Percentiles rank a stretch among this genome's conserved stretches.
Conservation (phyloP, 2,329 filamentous ascomycete genomes). For the Talaromyces funiculosus region DNA sequence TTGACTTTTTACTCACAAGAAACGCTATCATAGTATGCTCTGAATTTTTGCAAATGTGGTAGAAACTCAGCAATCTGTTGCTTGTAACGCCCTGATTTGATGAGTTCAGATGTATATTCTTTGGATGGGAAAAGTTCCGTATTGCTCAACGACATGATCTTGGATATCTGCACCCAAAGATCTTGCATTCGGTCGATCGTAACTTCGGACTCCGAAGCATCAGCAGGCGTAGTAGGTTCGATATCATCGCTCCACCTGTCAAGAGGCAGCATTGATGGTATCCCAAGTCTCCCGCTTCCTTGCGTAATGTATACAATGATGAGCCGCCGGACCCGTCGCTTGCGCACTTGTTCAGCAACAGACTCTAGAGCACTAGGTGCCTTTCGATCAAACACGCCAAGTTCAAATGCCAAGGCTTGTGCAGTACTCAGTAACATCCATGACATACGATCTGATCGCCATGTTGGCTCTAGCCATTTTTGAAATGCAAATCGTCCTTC, state of each 20-base stretch:
- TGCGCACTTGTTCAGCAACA: constrained; percentile 62
- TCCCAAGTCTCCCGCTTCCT: constrained; percentile 83
- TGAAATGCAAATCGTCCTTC: constrained; percentile 77
- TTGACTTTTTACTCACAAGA: constrained; percentile 37
- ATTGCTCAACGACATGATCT: constrained; percentile 87
- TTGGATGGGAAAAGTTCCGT: constrained; percentile 81
- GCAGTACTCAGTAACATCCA: constrained; percentile 96
- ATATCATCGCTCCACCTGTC: constrained; percentile 39
- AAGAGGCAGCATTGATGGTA: constrained; percentile 84
- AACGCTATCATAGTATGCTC: constrained; percentile 73
- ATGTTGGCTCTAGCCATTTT: constrained; percentile 93
- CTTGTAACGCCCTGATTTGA: constrained; percentile 78
- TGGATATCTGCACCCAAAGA: constrained; percentile 91
- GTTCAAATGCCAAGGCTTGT: constrained; percentile 82
- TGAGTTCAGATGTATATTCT: constrained; percentile 81
- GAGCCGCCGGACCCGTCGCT: constrained; percentile 77
- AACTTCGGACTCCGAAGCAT: constrained; percentile 27
- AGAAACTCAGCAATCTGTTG: constrained; percentile 75
- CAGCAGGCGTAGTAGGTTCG: constrained; percentile 26
- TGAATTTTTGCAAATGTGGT: constrained; percentile 72
- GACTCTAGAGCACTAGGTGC: constrained; percentile 59
- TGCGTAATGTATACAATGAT: constrained; percentile 89
- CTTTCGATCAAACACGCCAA: constrained; percentile 91
- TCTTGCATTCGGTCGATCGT: constrained; percentile 60
- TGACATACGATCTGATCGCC: constrained; percentile 91